Evolutionary conservation across 2,329 filamentous ascomycete species (phyloP), one percentile per base, ranked within the genome.

Genomic region (Pseudogymnoascus verrucosus): DNA sequence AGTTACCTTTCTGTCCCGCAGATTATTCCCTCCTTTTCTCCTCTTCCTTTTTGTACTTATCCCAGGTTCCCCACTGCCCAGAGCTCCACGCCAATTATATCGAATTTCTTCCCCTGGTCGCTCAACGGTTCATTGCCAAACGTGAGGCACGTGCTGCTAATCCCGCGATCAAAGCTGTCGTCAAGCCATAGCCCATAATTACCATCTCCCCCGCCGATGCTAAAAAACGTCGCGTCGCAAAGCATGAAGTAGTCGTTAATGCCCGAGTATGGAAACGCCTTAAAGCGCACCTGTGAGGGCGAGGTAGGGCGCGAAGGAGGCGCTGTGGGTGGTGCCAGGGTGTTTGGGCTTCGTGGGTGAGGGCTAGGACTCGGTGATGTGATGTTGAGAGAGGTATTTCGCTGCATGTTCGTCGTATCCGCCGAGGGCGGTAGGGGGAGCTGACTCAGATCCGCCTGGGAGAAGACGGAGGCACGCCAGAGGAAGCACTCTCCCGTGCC

Each of bases 181-280:
- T 97, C 91, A 11, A 99, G 82, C 95, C 95, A 98, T 5, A 99
- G 79, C 1, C 95, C 95, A 74, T 95, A 98, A 70, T 90, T 89
- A 0, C 95, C 93, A 69, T 96, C 92, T 47, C 82, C 91, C 63
- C 91, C 93, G 10, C 95, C 95, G 19, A 98, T 82, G 71, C 90
- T 95, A 47, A 99, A 76, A 74, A 90, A 98, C 23, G 87, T 84
- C 2, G 85, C 81, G 76, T 98, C 92, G 76, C 93, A 98, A 71
- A 96, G 89, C 69, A 98, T 95, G 79, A 93, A 91, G 74, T 96
- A 99, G 75, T 98, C 95, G 74, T 99, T 98, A 42, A 96, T 84
- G 4, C 95, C 95, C 64, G 90, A 96, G 73, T 97, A 98, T 0
- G 93, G 93, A 71, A 98, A 99, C 0, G 93, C 93, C 77, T 96